phyloP scores from a whole-genome alignment of 805 yeast species.

The Schizosaccharomyces osmophilus region DNA sequence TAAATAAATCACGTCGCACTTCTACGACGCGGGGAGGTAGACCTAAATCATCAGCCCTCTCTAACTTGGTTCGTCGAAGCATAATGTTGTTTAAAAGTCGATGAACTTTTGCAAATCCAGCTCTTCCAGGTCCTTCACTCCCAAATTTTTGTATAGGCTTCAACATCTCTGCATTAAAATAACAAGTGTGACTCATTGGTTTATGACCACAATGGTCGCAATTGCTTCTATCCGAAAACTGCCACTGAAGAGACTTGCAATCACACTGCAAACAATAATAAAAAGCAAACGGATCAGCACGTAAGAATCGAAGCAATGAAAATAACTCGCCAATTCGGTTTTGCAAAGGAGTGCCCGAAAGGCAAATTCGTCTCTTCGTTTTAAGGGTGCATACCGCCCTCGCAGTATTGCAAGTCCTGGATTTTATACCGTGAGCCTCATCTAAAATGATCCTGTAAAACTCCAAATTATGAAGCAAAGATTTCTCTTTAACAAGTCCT shows the following conservation, averaged over 20 bases:
- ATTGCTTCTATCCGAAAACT: slow-evolving; percentile 43
- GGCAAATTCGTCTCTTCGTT: slow-evolving; percentile 65
- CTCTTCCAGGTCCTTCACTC: slow-evolving; percentile 51
- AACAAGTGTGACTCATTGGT: slow-evolving; percentile 86
- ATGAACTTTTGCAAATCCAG: slow-evolving; percentile 56
- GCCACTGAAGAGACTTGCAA: slow-evolving; percentile 60
- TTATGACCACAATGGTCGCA: slow-evolving; percentile 77
- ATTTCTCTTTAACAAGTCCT: slow-evolving; percentile 45
- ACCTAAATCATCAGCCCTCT: slow-evolving; percentile 92
- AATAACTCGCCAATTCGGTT: slow-evolving; percentile 92
- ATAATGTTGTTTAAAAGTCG: slow-evolving; percentile 51
- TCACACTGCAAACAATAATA: slow-evolving; percentile 88
- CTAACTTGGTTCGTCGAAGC: slow-evolving; percentile 85
- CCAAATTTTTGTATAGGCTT: slow-evolving; percentile 80
- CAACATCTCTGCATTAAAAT: slow-evolving; percentile 83
- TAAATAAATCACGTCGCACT: slow-evolving; percentile 64
- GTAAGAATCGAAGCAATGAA: slow-evolving; percentile 65
- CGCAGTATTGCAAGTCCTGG: slow-evolving; percentile 79
- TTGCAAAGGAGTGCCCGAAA: slow-evolving; percentile 90
- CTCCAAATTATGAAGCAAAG: slow-evolving; percentile 45
- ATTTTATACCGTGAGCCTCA: slow-evolving; percentile 95
- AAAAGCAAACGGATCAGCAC: slow-evolving; percentile 61
- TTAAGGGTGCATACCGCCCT: slow-evolving; percentile 59
- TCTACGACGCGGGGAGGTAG: slow-evolving; percentile 89
- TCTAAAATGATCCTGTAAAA: slow-evolving; percentile 77